Evolutionary conservation across 2,329 filamentous ascomycete species (phyloP).

Genomic region (Didymella exigua): DNA sequence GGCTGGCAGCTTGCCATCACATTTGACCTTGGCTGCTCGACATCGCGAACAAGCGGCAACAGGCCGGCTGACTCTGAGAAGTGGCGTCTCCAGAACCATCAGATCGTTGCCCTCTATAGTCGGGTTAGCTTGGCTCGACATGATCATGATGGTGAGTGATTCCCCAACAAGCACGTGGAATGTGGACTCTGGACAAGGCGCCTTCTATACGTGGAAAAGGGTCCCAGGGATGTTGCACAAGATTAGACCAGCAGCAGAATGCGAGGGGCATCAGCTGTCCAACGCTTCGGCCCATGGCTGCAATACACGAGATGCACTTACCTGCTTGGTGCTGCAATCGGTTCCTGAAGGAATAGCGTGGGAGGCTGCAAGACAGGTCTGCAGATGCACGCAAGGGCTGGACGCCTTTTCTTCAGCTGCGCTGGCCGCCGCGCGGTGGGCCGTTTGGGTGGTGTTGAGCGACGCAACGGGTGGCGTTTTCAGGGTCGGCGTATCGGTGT

Average conservation of each 20-base stretch:
- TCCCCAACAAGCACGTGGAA: constrained; percentile 2
- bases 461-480: constrained; percentile 21
- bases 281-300: constrained; percentile 3
- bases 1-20: constrained; percentile 92
- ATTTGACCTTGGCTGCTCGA: constrained; percentile 94
- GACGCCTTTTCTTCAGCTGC: constrained; percentile 8
- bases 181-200: background rate
- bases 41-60: constrained; percentile 82
- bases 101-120: constrained; percentile 10
- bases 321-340: constrained; percentile 18
- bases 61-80: constrained; percentile 75
- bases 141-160: background rate
- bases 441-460: constrained; percentile 25
- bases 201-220: background rate
- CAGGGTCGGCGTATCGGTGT: constrained; percentile 10
- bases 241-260: constrained; percentile 3
- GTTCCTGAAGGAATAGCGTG: constrained; percentile 26
- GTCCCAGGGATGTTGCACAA: background rate
- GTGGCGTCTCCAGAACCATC: constrained; percentile 61
- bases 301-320: constrained; percentile 24
- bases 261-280: constrained; percentile 12
- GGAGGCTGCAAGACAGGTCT: constrained; percentile 16
- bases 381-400: constrained; percentile 16
- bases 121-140: constrained; percentile 13
- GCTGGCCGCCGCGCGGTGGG: constrained; percentile 14